A percentile compares a stretch with the other conserved stretches of the same genome.
Evolutionary conservation across 345 rosid species (phyloP).

Genomic region (Eucalyptus paniculata): DNA sequence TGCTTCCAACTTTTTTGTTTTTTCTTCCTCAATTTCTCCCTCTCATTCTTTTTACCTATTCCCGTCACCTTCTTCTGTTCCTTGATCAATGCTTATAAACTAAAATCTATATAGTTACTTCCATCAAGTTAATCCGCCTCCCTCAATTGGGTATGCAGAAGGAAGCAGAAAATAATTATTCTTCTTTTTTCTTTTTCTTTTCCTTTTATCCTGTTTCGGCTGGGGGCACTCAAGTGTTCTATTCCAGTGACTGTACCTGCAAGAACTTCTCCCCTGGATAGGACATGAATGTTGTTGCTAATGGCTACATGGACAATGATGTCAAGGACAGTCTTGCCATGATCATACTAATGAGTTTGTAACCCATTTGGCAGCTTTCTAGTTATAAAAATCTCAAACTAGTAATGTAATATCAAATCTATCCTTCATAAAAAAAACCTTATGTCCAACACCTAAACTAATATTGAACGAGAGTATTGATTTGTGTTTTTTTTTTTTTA

Average conservation of each 20-base stretch:
- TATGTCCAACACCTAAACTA: not conserved
- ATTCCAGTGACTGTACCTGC: conserved; percentile 40
- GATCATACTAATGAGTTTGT: conserved; percentile 20
- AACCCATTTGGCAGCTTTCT: not conserved
- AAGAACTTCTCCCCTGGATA: conserved; percentile 94
- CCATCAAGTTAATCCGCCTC: not conserved
- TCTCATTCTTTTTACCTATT: not conserved
- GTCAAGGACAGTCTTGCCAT: conserved; percentile 73
- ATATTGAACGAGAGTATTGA: not conserved
- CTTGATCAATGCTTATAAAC: not conserved
- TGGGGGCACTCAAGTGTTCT: not conserved
- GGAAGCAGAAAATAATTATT: not conserved
- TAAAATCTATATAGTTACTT: not conserved
- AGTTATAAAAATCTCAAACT: not conserved
- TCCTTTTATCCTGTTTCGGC: not conserved
- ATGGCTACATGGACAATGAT: conserved; percentile 64
- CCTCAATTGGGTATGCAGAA: not conserved
- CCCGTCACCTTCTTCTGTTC: not conserved
- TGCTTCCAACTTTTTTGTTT: not conserved
- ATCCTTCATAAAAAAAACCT: not conserved
- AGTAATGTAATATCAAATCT: not conserved
- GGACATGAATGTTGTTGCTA: conserved; percentile 50
- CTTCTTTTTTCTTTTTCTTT: not conserved
- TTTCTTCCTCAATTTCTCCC: not conserved
- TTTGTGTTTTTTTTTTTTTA: not conserved